Evolutionary conservation across 2,329 filamentous ascomycete genomes (phyloP).

Genomic region (Cercospora sp.): DNA sequence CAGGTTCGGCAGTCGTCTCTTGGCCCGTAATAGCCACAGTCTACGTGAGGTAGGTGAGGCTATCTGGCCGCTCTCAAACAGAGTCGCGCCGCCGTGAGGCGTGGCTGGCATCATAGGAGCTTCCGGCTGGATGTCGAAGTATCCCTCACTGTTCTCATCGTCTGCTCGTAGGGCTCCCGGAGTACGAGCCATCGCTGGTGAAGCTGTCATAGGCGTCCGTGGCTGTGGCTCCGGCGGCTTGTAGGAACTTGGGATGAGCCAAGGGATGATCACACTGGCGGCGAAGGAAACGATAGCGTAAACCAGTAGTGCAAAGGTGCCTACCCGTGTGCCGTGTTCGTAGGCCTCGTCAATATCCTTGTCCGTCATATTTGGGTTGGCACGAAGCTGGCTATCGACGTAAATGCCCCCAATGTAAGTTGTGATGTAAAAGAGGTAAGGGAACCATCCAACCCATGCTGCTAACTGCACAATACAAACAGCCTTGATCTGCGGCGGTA

Average conservation of each 20-base stretch:
- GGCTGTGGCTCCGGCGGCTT: conserved; percentile 44
- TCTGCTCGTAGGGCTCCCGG: conserved; percentile 9
- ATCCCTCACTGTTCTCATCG: neutral
- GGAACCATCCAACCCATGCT: conserved; percentile 98
- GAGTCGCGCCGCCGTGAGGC: conserved; percentile 12
- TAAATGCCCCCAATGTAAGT: conserved; percentile 94
- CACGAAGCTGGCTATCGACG: conserved; percentile 74
- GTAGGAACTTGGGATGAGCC: conserved; percentile 82
- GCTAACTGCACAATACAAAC: conserved; percentile 95
- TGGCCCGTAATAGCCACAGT: conserved; percentile 3
- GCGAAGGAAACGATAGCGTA: conserved; percentile 82
- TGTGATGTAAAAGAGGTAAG: conserved; percentile 92
- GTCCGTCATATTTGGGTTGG: conserved; percentile 74
- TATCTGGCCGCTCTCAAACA: neutral
- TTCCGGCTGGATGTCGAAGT: conserved; percentile 13
- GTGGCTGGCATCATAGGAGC: neutral
- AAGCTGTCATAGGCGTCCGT: conserved; percentile 41
- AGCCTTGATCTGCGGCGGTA: conserved; percentile 83
- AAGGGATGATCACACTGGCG: conserved; percentile 79
- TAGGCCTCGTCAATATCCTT: conserved; percentile 76
- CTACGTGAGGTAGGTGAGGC: neutral
- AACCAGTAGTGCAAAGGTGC: conserved; percentile 83
- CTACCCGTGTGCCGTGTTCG: conserved; percentile 80
- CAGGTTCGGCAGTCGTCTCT: conserved; percentile 41
- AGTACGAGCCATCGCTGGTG: conserved; percentile 37